phyloP scores from a whole-genome alignment of 352 stramenopile genomes.

The Phytopythium delawarense region DNA sequence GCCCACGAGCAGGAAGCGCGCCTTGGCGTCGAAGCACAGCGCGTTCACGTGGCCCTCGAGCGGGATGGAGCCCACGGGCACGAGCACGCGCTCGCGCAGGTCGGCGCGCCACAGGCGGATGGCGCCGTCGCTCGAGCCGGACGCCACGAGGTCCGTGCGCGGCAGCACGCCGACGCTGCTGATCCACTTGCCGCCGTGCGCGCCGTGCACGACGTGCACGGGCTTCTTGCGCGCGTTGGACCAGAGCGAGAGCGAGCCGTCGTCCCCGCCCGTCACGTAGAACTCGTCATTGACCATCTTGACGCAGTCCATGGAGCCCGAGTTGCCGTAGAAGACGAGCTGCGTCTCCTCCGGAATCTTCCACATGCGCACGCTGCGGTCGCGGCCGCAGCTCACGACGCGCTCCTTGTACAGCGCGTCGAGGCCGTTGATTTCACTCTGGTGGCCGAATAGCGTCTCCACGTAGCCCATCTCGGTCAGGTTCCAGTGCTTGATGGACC shows the following conservation, averaged over 20 bases:
- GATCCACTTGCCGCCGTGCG: conserved; percentile 92
- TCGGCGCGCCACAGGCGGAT: conserved; percentile 91
- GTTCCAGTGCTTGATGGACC: conserved; percentile 95
- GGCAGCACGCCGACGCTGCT: conserved; percentile 86
- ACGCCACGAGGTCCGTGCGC: conserved; percentile 89
- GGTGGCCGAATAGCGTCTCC: conserved; percentile 93
- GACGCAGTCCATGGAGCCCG: conserved; percentile 89
- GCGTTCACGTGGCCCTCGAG: conserved; percentile 71
- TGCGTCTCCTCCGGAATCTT: conserved; percentile 95
- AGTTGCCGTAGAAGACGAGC: conserved; percentile 91
- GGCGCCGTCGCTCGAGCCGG: conserved; percentile 88
- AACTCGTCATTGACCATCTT: conserved; percentile 91
- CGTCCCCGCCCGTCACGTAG: conserved; percentile 91
- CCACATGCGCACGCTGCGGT: conserved; percentile 92
- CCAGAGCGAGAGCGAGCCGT: conserved; percentile 90
- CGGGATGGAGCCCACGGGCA: conserved; percentile 65
- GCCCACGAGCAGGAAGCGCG: conserved; percentile 87
- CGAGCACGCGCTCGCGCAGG: conserved; percentile 58
- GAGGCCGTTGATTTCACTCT: conserved; percentile 88
- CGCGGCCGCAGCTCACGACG: conserved; percentile 86
- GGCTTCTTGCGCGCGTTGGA: conserved; percentile 93
- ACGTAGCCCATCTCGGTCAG: conserved; percentile 94
- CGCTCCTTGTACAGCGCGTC: conserved; percentile 90
- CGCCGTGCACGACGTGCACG: conserved; percentile 68
- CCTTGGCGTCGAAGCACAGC: conserved; percentile 71